These are phyloP conservation scores for Erucastrum elatum DNA, from an alignment of 345 rosid species.

Conservation along the genomic window DNA sequence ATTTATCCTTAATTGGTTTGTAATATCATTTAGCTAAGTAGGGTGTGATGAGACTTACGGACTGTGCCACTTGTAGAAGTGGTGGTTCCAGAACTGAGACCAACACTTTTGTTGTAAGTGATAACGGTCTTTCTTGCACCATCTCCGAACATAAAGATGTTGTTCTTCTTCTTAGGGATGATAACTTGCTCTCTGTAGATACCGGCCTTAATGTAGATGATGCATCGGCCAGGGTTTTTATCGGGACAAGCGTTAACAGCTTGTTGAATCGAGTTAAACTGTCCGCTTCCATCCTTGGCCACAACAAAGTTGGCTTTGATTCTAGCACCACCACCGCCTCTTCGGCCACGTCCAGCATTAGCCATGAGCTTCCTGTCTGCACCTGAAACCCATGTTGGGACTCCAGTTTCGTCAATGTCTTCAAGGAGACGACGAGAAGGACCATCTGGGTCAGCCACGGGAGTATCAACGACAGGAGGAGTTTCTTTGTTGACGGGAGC, in stretches of 20 bases:
- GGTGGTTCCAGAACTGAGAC: neutral
- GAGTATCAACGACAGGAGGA: neutral
- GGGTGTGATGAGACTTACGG: neutral
- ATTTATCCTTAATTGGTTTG: neutral
- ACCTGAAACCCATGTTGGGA: neutral
- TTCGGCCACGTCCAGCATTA: neutral
- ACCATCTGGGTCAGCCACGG: neutral
- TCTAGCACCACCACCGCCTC: neutral
- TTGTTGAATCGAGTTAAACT: neutral
- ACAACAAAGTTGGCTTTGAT: neutral
- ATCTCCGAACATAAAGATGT: neutral
- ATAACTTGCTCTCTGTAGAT: conserved; percentile 2
- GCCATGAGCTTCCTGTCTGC: conserved; percentile 4
- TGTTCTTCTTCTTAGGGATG: neutral
- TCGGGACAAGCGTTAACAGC: conserved; percentile 1
- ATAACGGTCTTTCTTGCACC: neutral
- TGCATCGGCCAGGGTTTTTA: neutral
- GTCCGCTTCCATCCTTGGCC: neutral
- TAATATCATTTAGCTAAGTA: neutral
- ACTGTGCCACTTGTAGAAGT: neutral
- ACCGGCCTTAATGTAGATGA: conserved; percentile 1
- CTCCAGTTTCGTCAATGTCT: neutral
- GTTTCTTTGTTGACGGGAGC: neutral
- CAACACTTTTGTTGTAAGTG: neutral
- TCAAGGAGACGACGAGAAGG: conserved; percentile 1